Percentiles rank a stretch among this genome's conserved stretches.
phyloP scores from a whole-genome alignment of 352 stramenopile genomes.

The Pythium insidiosum region DNA sequence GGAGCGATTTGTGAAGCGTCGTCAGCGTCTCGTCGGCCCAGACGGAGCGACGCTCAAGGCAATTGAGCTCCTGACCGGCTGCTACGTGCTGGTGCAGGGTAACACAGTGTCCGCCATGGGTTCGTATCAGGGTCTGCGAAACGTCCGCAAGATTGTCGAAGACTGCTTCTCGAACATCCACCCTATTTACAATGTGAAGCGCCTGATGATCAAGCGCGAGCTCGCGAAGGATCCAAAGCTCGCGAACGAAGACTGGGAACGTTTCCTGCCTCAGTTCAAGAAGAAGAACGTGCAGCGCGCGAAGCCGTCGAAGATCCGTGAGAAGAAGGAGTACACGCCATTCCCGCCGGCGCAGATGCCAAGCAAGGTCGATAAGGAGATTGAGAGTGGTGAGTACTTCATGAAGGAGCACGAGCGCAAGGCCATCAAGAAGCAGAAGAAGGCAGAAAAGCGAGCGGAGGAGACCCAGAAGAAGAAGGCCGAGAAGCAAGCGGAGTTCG shows the following conservation, averaged over 20 bases:
- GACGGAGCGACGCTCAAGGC: constrained; percentile 97
- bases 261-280: constrained; percentile 98
- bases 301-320: constrained; percentile 84
- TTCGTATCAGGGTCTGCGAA: constrained; percentile 88
- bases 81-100: constrained; percentile 98
- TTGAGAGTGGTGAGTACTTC: constrained; percentile 99
- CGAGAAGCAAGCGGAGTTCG: constrained; percentile 66
- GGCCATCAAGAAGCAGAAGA: constrained; percentile 87
- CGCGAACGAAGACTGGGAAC: constrained; percentile 95
- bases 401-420: constrained; percentile 95
- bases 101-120: constrained; percentile 95
- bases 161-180: constrained; percentile 99
- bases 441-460: constrained; percentile 56
- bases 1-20: constrained; percentile 98
- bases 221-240: constrained; percentile 98
- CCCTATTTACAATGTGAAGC: constrained; percentile 99
- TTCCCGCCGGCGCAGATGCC: constrained; percentile 95
- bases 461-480: constrained; percentile 59
- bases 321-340: constrained; percentile 97
- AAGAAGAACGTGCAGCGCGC: constrained; percentile 99
- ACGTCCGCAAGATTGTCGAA: constrained; percentile 95
- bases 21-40: constrained; percentile 95
- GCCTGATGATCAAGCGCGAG: constrained; percentile 99
- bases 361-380: constrained; percentile 97
- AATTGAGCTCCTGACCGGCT: constrained; percentile 98